Conservation (phyloP, 306 rosid species). For the Abrus pulchellus region DNA sequence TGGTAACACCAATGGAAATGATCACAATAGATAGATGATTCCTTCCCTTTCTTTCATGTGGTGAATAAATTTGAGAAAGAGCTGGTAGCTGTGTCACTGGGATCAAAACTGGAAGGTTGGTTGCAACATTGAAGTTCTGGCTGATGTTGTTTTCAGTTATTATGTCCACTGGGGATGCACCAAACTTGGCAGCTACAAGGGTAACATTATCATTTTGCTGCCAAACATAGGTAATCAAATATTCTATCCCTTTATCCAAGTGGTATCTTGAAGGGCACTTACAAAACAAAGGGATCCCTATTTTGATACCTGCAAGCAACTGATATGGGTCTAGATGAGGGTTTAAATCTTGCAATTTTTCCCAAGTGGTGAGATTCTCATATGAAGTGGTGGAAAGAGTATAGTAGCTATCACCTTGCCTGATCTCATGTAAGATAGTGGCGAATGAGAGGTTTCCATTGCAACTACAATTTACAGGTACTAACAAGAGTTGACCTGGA, state of each 20-base stretch:
- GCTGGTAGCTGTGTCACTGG: conserved; percentile 62
- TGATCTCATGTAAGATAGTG: conserved; percentile 61
- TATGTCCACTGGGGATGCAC: conserved; percentile 51
- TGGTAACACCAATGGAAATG: conserved; percentile 34
- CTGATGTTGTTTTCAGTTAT: conserved; percentile 48
- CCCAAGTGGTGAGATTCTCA: conserved; percentile 68
- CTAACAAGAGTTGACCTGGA: conserved; percentile 63
- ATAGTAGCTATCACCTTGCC: conserved; percentile 60
- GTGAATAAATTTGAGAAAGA: conserved; percentile 52
- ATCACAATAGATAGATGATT: conserved; percentile 30
- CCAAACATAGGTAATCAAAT: conserved; percentile 71
- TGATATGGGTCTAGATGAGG: conserved; percentile 49
- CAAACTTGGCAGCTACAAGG: conserved; percentile 56
- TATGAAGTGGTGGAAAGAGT: conserved; percentile 52
- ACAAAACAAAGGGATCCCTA: conserved; percentile 71
- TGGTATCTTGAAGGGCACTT: conserved; percentile 61
- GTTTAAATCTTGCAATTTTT: conserved; percentile 47
- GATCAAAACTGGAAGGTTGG: conserved; percentile 59
- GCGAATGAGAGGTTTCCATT: conserved; percentile 56
- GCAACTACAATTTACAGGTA: conserved; percentile 72
- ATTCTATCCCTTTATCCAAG: conserved; percentile 37
- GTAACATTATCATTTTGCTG: conserved; percentile 58
- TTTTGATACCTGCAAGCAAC: conserved; percentile 53
- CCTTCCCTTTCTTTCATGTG: conserved; percentile 19
- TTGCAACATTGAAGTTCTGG: conserved; percentile 42